Evolutionary conservation across 352 stramenopile genomes (phyloP).

Genomic region (Globisporangium paroecandrum): DNA sequence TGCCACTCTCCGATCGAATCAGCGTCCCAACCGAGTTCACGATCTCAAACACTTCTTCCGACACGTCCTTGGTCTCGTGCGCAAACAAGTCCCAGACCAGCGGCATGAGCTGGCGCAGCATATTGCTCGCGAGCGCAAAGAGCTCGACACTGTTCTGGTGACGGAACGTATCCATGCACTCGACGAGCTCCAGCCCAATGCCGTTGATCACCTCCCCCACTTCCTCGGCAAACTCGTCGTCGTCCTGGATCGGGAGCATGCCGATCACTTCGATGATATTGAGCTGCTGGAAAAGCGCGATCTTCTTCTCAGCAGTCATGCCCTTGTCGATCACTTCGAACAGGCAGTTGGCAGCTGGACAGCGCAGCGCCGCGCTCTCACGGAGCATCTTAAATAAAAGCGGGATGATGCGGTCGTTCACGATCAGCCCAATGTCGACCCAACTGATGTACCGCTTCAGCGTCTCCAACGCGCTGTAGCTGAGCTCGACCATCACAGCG

Average conservation of each 20-base stretch:
- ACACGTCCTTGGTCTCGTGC: constrained; percentile 80
- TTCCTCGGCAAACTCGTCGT: constrained; percentile 81
- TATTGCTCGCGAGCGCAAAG: constrained; percentile 46
- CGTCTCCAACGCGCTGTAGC: constrained; percentile 62
- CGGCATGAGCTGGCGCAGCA: constrained; percentile 74
- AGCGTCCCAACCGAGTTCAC: constrained; percentile 75
- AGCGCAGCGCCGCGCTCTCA: constrained; percentile 55
- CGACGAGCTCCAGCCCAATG: constrained; percentile 75
- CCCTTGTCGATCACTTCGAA: constrained; percentile 86
- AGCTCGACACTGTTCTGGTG: constrained; percentile 43
- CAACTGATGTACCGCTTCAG: constrained; percentile 86
- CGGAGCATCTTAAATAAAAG: constrained; percentile 68
- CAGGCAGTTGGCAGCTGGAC: constrained; percentile 75
- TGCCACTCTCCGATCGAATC: constrained; percentile 49
- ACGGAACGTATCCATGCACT: constrained; percentile 77
- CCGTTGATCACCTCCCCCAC: constrained; percentile 81
- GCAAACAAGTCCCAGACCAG: constrained; percentile 81
- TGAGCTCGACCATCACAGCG: constrained; percentile 66
- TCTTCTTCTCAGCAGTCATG: constrained; percentile 81
- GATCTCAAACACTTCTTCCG: constrained; percentile 84
- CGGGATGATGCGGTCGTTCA: constrained; percentile 81
- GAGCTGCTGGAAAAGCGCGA: constrained; percentile 69
- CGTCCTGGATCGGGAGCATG: constrained; percentile 57
- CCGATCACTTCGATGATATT: constrained; percentile 63
- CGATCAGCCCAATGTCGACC: constrained; percentile 80